phyloP scores from a whole-genome alignment of 2,329 filamentous ascomycete species.

The Pseudomassariella vexata region DNA sequence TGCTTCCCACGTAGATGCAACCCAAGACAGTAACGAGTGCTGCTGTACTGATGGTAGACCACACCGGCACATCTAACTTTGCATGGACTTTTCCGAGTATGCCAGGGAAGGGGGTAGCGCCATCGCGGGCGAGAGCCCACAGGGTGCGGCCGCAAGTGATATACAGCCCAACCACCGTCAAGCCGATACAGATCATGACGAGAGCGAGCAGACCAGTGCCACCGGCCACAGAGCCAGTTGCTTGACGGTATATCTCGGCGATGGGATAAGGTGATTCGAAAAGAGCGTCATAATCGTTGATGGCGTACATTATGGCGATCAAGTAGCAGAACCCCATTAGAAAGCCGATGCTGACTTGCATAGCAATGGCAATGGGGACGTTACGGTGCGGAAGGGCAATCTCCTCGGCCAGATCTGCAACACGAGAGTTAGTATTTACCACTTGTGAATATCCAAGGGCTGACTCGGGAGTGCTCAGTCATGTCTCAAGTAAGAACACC shows the following conservation, averaged over 20 bases:
- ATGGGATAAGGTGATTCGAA: constrained; percentile 37
- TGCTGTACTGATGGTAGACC: constrained; percentile 43
- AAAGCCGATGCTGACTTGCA: constrained; percentile 44
- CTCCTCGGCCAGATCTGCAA: constrained; percentile 61
- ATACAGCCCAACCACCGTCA: constrained; percentile 25
- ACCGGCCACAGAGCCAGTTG: constrained; percentile 31
- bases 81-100: constrained; percentile 16
- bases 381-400: constrained; percentile 42
- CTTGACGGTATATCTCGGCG: constrained; percentile 39
- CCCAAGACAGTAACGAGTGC: constrained; percentile 47
- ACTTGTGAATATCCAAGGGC: no score
- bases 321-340: constrained; percentile 42
- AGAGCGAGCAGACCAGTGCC: constrained; percentile 36
- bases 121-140: constrained; percentile 34
- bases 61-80: constrained; percentile 27
- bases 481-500: no score
- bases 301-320: constrained; percentile 45
- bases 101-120: constrained; percentile 27
- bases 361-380: constrained; percentile 30
- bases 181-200: constrained; percentile 21
- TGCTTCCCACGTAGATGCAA: constrained; percentile 59
- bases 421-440: no score
- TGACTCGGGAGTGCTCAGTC: no score
- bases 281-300: constrained; percentile 39
- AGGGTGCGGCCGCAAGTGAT: constrained; percentile 28